A percentile compares a stretch with the other conserved stretches of the same genome.
phyloP scores from a whole-genome alignment of 2,329 filamentous ascomycete species.

The Phaeoacremonium minimum region DNA sequence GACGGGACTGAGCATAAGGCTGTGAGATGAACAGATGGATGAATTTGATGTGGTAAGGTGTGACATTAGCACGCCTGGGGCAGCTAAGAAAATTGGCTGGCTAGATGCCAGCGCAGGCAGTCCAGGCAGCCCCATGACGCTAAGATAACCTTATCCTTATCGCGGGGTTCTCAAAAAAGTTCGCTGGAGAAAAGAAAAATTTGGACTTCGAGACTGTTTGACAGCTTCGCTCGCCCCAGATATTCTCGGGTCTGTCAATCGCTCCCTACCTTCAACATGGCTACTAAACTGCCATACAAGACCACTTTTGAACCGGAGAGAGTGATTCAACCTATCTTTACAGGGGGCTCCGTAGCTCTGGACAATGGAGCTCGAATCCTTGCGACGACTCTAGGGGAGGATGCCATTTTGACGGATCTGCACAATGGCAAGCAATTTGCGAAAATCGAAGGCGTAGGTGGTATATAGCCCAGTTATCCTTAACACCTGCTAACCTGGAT shows the following conservation, averaged over 20 bases:
- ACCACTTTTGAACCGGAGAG: slow-evolving; percentile 84
- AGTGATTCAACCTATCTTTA: slow-evolving; percentile 89
- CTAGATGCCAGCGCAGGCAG: no score
- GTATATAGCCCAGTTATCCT: slow-evolving; percentile 7
- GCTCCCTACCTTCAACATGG: no score
- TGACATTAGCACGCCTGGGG: no score
- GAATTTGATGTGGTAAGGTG: no score
- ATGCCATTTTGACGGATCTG: slow-evolving; percentile 82
- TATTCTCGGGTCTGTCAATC: slow-evolving; percentile 3
- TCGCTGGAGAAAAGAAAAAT: slow-evolving; percentile 17
- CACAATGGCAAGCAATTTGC: slow-evolving; percentile 78
- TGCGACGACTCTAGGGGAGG: slow-evolving; percentile 86
- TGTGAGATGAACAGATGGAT: no score
- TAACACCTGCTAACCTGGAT: neutral
- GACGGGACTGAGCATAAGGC: no score
- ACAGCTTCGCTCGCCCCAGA: no score
- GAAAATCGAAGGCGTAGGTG: slow-evolving; percentile 75
- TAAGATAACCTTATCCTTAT: slow-evolving; percentile 33
- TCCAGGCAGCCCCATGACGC: slow-evolving; percentile 13
- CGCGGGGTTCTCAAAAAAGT: slow-evolving; percentile 12
- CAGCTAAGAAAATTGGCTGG: no score
- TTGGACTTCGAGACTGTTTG: slow-evolving; percentile 6
- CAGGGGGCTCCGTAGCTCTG: slow-evolving; percentile 81
- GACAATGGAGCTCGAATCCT: slow-evolving; percentile 78
- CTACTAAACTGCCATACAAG: slow-evolving; percentile 62